Percentiles rank a stretch among this genome's conserved stretches.
phyloP scores from a whole-genome alignment of 805 yeast genomes.

The Ogataea ganodermae region DNA sequence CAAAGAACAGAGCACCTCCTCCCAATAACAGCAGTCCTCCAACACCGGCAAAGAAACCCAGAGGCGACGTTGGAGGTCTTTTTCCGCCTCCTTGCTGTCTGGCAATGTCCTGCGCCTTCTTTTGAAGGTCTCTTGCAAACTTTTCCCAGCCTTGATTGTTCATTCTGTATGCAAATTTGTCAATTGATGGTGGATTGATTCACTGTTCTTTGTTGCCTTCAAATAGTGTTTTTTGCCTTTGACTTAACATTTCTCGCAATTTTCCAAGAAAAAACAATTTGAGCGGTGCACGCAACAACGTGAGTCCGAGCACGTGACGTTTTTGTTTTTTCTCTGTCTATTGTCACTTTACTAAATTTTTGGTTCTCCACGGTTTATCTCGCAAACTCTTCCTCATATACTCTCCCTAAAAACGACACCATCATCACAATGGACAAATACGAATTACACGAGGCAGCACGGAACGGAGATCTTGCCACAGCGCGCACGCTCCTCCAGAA shows the following conservation, averaged over 20 bases:
- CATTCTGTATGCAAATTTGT: conserved; percentile 21
- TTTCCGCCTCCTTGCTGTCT: conserved; percentile 33
- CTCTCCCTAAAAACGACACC: not conserved
- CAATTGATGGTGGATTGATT: not conserved
- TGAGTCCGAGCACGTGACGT: not conserved
- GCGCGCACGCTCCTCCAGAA: conserved; percentile 53
- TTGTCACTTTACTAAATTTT: no score
- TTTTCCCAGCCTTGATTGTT: conserved; percentile 50
- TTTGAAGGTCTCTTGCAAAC: conserved; percentile 53
- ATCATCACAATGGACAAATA: not conserved
- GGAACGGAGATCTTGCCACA: conserved; percentile 54
- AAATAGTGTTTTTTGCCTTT: not conserved
- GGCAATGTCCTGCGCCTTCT: conserved; percentile 44
- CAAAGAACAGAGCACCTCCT: conserved; percentile 54
- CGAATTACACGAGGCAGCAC: conserved; percentile 63
- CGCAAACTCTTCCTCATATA: not conserved
- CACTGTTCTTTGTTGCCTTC: not conserved
- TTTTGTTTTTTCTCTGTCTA: not conserved
- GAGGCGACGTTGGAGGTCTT: conserved; percentile 40
- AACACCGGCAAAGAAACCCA: conserved; percentile 60
- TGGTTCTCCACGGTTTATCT: no score
- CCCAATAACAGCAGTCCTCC: conserved; percentile 63
- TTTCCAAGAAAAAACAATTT: not conserved
- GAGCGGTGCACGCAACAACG: conserved; percentile 6
- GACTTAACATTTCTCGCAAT: conserved; percentile 1